Conservation (phyloP, 1,284 basidiomycete genomes). For the Trichosporon faecale region DNA sequence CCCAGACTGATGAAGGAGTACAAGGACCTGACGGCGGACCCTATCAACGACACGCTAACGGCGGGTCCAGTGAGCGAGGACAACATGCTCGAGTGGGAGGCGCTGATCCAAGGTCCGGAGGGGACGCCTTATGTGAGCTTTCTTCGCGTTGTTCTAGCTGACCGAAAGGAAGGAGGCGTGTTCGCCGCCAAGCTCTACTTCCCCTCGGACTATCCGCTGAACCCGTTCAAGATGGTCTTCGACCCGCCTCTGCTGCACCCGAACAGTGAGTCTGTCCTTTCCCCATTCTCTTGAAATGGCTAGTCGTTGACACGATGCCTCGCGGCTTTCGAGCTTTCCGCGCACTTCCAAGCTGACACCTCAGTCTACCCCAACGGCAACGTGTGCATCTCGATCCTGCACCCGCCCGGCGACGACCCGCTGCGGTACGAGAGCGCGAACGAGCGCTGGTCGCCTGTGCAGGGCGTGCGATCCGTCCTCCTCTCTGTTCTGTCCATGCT, state of each 20-base stretch:
- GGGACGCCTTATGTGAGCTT: slow-evolving; percentile 87
- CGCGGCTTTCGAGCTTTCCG: too few relatives aligned
- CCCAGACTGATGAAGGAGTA: slow-evolving; percentile 86
- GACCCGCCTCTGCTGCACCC: slow-evolving; percentile 96
- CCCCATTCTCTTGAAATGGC: background rate
- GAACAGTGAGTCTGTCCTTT: slow-evolving; percentile 66
- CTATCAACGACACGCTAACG: slow-evolving; percentile 72
- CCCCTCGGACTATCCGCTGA: slow-evolving; percentile 87
- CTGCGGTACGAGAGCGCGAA: slow-evolving; percentile 77
- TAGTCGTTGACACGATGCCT: slow-evolving; percentile 37
- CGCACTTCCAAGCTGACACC: slow-evolving; percentile 46
- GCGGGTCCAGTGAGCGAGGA: slow-evolving; percentile 85
- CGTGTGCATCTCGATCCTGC: slow-evolving; percentile 97
- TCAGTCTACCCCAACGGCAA: slow-evolving; percentile 84
- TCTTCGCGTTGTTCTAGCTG: background rate
- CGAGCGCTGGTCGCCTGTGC: slow-evolving; percentile 95
- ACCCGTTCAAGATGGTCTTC: slow-evolving; percentile 97
- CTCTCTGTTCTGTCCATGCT: slow-evolving; percentile 95
- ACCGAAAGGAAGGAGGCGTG: slow-evolving; percentile 81
- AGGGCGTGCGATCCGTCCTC: slow-evolving; percentile 84
- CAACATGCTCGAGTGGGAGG: slow-evolving; percentile 98
- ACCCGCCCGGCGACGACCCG: slow-evolving; percentile 88
- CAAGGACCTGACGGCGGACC: slow-evolving; percentile 70
- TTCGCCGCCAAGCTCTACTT: slow-evolving; percentile 91
- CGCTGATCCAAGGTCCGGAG: slow-evolving; percentile 90